phyloP scores from a whole-genome alignment of 495 filamentous ascomycete species.

The Penicillium maclennaniae region DNA sequence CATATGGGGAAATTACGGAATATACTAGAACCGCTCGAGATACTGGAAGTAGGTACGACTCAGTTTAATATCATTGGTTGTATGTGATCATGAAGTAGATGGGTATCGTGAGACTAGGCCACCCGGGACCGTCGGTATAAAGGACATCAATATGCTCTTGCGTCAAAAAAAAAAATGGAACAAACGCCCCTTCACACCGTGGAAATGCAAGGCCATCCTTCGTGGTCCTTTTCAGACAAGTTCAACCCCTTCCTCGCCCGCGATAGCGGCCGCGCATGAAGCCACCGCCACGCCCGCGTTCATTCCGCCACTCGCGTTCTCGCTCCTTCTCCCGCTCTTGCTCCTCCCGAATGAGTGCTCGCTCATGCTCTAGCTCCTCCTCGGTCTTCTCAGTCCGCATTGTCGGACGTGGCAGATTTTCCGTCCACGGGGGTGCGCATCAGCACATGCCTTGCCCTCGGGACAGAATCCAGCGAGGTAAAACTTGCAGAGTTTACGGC shows the following conservation, averaged over 20 bases:
- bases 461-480: constrained; percentile 96
- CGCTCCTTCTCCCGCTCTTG: constrained; percentile 49
- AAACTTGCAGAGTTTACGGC: constrained; percentile 68
- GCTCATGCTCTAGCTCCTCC: constrained; percentile 57
- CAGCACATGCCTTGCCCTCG: constrained; percentile 70
- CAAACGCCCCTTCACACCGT: constrained; percentile 6
- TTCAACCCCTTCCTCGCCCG: constrained; percentile 42
- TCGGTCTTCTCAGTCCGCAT: constrained; percentile 59
- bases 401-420: constrained; percentile 68
- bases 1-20: neutral
- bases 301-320: constrained; percentile 48
- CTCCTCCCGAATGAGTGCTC: constrained; percentile 52
- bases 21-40: neutral
- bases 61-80: neutral
- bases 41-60: neutral
- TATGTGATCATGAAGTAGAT: neutral
- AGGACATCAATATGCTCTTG: neutral
- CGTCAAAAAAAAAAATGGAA: constrained; percentile 7
- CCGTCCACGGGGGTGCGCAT: constrained; percentile 79
- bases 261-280: constrained; percentile 49
- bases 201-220: constrained; percentile 12
- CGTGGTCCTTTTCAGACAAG: neutral
- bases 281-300: constrained; percentile 45
- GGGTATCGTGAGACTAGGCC: constrained; percentile 17
- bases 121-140: constrained; percentile 2